Percentiles rank a stretch among this genome's conserved stretches.
These are phyloP conservation scores for Claviceps purpurea DNA, from an alignment of 2,329 filamentous ascomycete species.

Conservation along the genomic window DNA sequence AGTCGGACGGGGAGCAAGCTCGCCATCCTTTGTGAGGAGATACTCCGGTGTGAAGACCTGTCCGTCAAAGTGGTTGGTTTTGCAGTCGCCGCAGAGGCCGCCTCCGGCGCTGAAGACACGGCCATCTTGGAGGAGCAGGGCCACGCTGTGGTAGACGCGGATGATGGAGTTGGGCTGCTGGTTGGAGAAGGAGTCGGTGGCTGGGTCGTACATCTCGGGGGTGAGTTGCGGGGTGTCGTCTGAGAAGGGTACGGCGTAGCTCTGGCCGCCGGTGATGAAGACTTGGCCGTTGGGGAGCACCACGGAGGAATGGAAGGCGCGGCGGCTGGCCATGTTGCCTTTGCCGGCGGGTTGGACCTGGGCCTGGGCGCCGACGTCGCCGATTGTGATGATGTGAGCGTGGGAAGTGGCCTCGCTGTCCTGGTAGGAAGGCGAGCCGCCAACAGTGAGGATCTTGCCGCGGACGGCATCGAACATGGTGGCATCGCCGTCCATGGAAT, in stretches of 20 bases:
- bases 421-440: constrained; percentile 34
- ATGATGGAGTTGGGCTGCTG: constrained; percentile 25
- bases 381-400: constrained; percentile 25
- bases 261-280: constrained; percentile 34
- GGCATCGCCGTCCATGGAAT: constrained; percentile 41
- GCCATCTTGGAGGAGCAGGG: constrained; percentile 35
- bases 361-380: constrained; percentile 7
- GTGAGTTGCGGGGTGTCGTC: constrained; percentile 27
- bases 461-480: constrained; percentile 46
- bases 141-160: constrained; percentile 36
- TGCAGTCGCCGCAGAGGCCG: constrained; percentile 34
- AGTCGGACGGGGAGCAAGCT: constrained; percentile 24
- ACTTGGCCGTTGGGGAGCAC: constrained; percentile 35
- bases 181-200: constrained; percentile 23
- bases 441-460: constrained; percentile 41
- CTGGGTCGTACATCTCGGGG: constrained; percentile 34
- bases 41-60: constrained; percentile 45
- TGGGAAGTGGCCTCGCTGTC: constrained; percentile 26
- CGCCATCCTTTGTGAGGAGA: constrained; percentile 33
- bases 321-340: constrained; percentile 20
- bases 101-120: constrained; percentile 38
- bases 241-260: constrained; percentile 27
- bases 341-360: constrained; percentile 5
- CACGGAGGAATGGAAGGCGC: constrained; percentile 32
- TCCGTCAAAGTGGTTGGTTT: constrained; percentile 37